phyloP scores from a whole-genome alignment of 768 basidiomycete genomes.

The Dentipellis sp. region DNA sequence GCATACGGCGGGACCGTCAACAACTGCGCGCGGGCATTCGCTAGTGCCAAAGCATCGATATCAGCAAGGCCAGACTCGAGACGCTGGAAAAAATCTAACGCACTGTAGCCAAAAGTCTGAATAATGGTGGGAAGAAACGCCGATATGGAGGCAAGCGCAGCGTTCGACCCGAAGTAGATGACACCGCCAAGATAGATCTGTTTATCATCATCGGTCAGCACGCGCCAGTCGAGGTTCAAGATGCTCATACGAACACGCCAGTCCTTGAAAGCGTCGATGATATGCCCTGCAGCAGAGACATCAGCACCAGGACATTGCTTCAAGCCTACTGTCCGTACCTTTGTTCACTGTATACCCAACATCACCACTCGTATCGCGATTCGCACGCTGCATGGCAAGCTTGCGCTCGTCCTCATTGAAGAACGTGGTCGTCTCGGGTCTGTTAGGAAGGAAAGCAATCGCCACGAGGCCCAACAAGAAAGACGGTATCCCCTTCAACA shows the following conservation, averaged over 20 bases:
- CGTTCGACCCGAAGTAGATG: constrained; percentile 73
- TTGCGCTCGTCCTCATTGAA: constrained; percentile 42
- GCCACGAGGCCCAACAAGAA: constrained; percentile 52
- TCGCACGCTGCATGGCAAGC: constrained; percentile 60
- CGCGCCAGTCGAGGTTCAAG: no score
- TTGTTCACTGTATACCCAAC: constrained; percentile 54
- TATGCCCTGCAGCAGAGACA: constrained; percentile 36
- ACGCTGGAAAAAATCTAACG: constrained; percentile 18
- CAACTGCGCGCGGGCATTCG: constrained; percentile 56
- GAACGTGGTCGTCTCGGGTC: constrained; percentile 60
- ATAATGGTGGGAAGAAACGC: constrained; percentile 83
- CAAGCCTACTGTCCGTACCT: constrained; percentile 24
- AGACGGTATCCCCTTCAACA: constrained; percentile 52
- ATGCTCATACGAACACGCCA: constrained; percentile 44
- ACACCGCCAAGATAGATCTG: constrained; percentile 59
- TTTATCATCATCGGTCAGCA: no score
- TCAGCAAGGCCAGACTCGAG: not conserved
- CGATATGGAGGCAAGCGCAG: constrained; percentile 68
- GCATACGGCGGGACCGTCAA: constrained; percentile 80
- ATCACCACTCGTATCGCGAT: constrained; percentile 58
- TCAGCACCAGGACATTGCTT: not conserved
- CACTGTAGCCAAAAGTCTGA: constrained; percentile 61
- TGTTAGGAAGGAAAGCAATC: constrained; percentile 50
- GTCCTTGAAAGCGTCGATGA: constrained; percentile 54
- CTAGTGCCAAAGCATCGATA: no score